Evolutionary conservation across 306 rosid species (phyloP), one percentile per base, ranked within the genome.

Genomic region (Rubus idaeus): DNA sequence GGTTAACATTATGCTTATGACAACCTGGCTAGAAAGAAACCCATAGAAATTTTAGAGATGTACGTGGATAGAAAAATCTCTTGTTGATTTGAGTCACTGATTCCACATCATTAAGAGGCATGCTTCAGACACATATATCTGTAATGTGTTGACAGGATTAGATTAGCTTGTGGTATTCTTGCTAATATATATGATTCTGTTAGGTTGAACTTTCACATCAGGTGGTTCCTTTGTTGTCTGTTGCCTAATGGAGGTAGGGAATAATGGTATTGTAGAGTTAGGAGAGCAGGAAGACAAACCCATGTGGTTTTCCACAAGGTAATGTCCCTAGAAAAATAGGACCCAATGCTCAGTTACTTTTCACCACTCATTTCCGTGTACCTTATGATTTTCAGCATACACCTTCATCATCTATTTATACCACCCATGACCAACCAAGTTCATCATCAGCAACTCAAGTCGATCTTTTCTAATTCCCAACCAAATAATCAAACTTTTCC

Each of bases 371-470:
- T 62, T 61, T 53, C 14, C 21, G 16, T 49, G 53, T 52, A 52
- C 21, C 20, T 52, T 52, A 7, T 52, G 57, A 52, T 52, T 17
- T 52, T 52, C 57, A 5, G n/a, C 57, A 52, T 17, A 49, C 18
- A 62, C 42, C 68, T 10, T 35, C 44, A 30, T 62, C 68, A 13
- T 62, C 37, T 26, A 62, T 62, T 1, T 23, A 62, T 30, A 17
- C 57, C 57, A 52, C 46, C 1, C 21, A 52, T 17, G 57, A 17
- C 21, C 5, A 18, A 52, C 16, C 57, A 17, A 17, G 53, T 49
- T 49, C 60, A 64, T 61, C 52, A 39, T 14, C 8, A 62, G 17
- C 60, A 26, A 55, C 67, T 55, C 67, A 81, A 77, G 58, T 66
- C 74, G 50, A 58, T 37, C 26, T 70, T 71, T 63, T 39, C 60